Percentiles rank a stretch among this genome's conserved stretches.
Evolutionary conservation across 129 eudicot genomes (phyloP).

Genomic region (Erigeron canadensis): DNA sequence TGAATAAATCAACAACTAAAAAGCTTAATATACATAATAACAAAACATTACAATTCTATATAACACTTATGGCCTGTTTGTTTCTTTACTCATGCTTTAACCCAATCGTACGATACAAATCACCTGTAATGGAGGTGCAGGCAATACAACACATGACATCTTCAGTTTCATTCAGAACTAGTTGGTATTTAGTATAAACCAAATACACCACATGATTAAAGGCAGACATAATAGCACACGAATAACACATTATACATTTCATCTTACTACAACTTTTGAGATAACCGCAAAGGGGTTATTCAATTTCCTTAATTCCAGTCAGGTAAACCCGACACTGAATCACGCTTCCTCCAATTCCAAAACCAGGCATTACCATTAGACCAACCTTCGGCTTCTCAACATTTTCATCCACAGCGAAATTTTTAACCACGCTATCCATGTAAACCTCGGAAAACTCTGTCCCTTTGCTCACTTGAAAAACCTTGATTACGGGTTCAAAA

Average conservation of each 20-base stretch:
- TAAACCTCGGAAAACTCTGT: slow-evolving; percentile 80
- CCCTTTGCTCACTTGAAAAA: slow-evolving; percentile 76
- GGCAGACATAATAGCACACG: slow-evolving; percentile 18
- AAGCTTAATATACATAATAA: too few species aligned
- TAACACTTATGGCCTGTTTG: too few species aligned
- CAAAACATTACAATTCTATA: too few species aligned
- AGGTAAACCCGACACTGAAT: slow-evolving; percentile 88
- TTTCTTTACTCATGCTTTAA: too few species aligned
- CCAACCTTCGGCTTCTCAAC: slow-evolving; percentile 72
- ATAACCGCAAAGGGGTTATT: slow-evolving; percentile 25
- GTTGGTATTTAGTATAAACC: slow-evolving; percentile 26
- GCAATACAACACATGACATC: slow-evolving; percentile 12
- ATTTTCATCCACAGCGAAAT: slow-evolving; percentile 49
- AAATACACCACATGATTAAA: slow-evolving; percentile 26
- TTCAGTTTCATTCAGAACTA: slow-evolving; percentile 30
- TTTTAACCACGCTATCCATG: slow-evolving; percentile 81
- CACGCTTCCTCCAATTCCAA: slow-evolving; percentile 73
- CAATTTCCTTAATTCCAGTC: slow-evolving; percentile 71
- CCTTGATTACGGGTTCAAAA: slow-evolving; percentile 69
- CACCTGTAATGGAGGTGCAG: background rate
- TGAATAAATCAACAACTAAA: too few species aligned
- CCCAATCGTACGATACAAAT: background rate
- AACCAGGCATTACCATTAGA: slow-evolving; percentile 98
- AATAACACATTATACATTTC: slow-evolving; percentile 21
- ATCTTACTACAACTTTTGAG: slow-evolving; percentile 1